Evolutionary conservation across 352 stramenopile genomes (phyloP).

Genomic region (Phytophthora agathidicida): DNA sequence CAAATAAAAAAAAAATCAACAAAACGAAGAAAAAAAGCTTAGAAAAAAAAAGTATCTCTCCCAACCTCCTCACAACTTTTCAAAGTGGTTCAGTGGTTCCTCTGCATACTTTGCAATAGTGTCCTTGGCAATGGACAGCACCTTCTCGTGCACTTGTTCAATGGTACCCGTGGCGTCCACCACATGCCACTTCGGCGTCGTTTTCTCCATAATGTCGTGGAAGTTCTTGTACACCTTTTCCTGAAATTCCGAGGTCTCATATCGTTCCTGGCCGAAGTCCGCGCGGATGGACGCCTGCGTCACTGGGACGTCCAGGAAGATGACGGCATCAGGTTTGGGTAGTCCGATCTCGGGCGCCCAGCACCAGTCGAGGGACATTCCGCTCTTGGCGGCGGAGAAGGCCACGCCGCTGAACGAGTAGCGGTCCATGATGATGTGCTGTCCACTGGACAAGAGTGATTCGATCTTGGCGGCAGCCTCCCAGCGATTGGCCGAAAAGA

Average conservation of each 20-base stretch:
- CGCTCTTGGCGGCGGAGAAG: conserved; percentile 97
- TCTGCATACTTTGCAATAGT: conserved; percentile 43
- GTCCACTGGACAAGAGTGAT: conserved; percentile 72
- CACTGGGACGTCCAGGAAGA: conserved; percentile 97
- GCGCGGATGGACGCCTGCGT: conserved; percentile 90
- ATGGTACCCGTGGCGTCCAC: conserved; percentile 82
- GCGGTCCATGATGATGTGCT: conserved; percentile 96
- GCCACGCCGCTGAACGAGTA: conserved; percentile 98
- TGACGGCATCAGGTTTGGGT: conserved; percentile 95
- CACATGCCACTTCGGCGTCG: conserved; percentile 69
- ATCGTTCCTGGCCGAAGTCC: conserved; percentile 94
- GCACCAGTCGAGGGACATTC: conserved; percentile 97
- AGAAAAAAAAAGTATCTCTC: background rate
- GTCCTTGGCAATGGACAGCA: conserved; percentile 58
- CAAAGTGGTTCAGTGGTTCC: conserved; percentile 49
- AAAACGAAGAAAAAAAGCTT: background rate
- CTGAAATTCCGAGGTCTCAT: conserved; percentile 92
- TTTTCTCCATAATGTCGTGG: conserved; percentile 54
- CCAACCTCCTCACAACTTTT: conserved; percentile 29
- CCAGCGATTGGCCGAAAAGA: conserved; percentile 99
- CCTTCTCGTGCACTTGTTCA: conserved; percentile 70
- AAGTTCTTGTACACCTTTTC: conserved; percentile 87
- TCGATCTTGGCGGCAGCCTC: conserved; percentile 90
- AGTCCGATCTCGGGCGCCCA: conserved; percentile 96
- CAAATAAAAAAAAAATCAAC: conserved; percentile 1